Base-by-base conservation (phyloP, 257 asterid genomes). In the Nicotiana attenuata region DNA sequence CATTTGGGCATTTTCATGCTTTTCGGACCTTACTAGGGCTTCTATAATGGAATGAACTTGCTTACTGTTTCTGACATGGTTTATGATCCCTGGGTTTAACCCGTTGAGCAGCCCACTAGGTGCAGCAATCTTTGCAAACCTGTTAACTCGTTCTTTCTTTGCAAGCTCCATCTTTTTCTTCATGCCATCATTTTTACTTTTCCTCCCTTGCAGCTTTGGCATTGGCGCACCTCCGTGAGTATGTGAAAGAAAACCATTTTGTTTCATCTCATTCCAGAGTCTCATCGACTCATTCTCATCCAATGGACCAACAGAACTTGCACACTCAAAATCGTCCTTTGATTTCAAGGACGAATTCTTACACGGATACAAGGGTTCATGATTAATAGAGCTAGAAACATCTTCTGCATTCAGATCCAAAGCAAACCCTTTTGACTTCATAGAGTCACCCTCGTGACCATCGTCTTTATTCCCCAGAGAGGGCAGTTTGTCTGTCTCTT, bases 81-180 rank as follows among this genome's bases (percentile, higher is more conserved):
- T 96, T 73, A 96, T 94, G 78, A 96, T 96, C 59, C 98, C 98
- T 2, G 97, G 99, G 88, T 96, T 96, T 59, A 96, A 86, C 80
- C 92, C 99, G 17, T 91, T 90, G 60, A 96, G 98, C 89, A 96
- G 85, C 33, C 98, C 99, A 82, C 97, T 90, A 0, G 99, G 99
- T 52, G 98, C 97, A 68, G 98, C 97, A 84, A 94, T 86, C 84
- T 90, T 92, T 31, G 98, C 98, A 84, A 96, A 93, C 78, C 95
- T 88, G 85, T 92, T 97, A 28, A 87, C 94, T 80, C 91, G 96
- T 86, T 96, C 98, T 87, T 89, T 94, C 90, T 85, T 93, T 13
- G 97, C 97, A 81, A 90, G 93, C 80, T 93, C 96, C 50, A 94
- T 85, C 86, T 86, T 94, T 76, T 83, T 93, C 91, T 88, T 96